Evolutionary conservation across 495 filamentous ascomycete genomes (phyloP).

Genomic region (Annulohypoxylon nitens): DNA sequence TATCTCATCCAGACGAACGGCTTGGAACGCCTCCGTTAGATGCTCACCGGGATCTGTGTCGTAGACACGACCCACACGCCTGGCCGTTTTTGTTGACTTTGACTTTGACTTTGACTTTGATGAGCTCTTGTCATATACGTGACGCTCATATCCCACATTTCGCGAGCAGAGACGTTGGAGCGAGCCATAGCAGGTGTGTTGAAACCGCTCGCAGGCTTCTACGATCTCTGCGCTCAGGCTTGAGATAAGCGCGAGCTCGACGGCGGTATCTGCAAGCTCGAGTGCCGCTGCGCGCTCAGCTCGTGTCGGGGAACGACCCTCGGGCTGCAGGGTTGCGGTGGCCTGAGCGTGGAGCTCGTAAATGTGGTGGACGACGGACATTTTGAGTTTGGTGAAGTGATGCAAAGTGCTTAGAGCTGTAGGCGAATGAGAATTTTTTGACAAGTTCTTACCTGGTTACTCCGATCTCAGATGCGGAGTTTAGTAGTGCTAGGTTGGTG

Average conservation of each 20-base stretch:
- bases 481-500: constrained; percentile 1
- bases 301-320: constrained; percentile 15
- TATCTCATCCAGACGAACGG: constrained; percentile 8
- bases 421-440: background rate
- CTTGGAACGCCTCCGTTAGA: constrained; percentile 23
- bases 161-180: constrained; percentile 8
- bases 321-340: background rate
- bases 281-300: constrained; percentile 15
- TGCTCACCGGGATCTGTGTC: constrained; percentile 30
- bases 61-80: constrained; percentile 13
- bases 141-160: constrained; percentile 15
- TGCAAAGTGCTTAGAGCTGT: background rate
- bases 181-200: constrained; percentile 20
- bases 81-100: background rate
- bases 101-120: background rate
- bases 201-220: constrained; percentile 4
- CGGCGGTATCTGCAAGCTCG: constrained; percentile 21
- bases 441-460: constrained; percentile 9
- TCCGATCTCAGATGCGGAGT: constrained; percentile 2
- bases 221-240: background rate
- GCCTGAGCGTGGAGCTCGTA: constrained; percentile 13
- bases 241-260: constrained; percentile 13
- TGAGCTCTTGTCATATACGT: constrained; percentile 21
- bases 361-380: constrained; percentile 22
- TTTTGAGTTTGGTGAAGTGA: background rate